Conservation (phyloP, 345 rosid species). For the thale cress (Arabidopsis thaliana) region DNA sequence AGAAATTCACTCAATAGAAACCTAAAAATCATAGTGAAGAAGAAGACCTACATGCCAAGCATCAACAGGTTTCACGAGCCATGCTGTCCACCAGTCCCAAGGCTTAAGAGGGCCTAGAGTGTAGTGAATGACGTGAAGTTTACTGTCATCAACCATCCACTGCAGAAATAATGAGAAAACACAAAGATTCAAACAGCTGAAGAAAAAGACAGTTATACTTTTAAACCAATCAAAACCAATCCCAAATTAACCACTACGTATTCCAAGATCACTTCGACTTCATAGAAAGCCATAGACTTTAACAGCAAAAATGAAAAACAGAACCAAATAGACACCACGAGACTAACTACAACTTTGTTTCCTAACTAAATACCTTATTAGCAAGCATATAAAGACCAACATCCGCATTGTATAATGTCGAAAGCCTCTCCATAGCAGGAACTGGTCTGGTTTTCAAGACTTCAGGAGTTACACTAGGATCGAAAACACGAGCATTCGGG, state of each 20-base stretch:
- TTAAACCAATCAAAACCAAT: not conserved
- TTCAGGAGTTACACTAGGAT: conserved; percentile 68
- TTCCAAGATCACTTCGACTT: conserved; percentile 7
- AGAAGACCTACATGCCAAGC: conserved; percentile 81
- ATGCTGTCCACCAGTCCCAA: conserved; percentile 99
- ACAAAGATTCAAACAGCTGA: conserved; percentile 32
- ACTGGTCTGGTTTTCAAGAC: conserved; percentile 60
- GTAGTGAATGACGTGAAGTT: conserved; percentile 90
- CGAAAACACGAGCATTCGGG: conserved; percentile 84
- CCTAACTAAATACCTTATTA: conserved; percentile 67
- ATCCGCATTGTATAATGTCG: conserved; percentile 91
- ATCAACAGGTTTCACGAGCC: conserved; percentile 96
- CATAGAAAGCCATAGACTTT: not conserved
- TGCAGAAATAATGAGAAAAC: conserved; percentile 48
- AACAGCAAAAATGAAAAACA: not conserved
- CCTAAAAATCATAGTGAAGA: conserved; percentile 25
- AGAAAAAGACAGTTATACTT: not conserved
- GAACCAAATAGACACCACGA: conserved; percentile 21
- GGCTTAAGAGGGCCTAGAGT: conserved; percentile 97
- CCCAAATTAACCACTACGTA: not conserved
- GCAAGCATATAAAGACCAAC: conserved; percentile 99
- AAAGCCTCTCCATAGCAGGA: conserved; percentile 91
- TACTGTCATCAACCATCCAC: conserved; percentile 98
- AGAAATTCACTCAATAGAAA: conserved; percentile 20
- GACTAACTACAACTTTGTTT: not conserved